Conservation (phyloP, 2,329 filamentous ascomycete species). For the Eutypella sp. region DNA sequence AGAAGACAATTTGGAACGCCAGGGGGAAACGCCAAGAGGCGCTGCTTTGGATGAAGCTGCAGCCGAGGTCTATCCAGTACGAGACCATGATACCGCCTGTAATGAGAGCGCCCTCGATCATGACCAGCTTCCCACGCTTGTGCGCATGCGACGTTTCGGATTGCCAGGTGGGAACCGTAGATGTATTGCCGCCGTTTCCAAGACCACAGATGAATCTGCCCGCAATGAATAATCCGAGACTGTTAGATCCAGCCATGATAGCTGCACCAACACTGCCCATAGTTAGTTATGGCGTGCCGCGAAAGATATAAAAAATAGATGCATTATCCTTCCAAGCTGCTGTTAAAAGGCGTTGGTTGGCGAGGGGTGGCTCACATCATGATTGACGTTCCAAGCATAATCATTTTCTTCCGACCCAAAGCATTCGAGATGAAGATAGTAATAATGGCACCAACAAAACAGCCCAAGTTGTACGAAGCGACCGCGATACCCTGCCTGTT, state of each 20-base stretch:
- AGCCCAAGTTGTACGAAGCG: slow-evolving; percentile 55
- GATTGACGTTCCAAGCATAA: slow-evolving; percentile 51
- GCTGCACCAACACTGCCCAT: slow-evolving; percentile 42
- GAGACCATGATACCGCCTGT: slow-evolving; percentile 52
- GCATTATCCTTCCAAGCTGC: too few relatives aligned
- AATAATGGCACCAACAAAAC: slow-evolving; percentile 46
- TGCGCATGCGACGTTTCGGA: slow-evolving; percentile 54
- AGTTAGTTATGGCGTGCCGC: neutral
- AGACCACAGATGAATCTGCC: slow-evolving; percentile 44
- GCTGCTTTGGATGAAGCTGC: slow-evolving; percentile 46
- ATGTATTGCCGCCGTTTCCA: slow-evolving; percentile 37
- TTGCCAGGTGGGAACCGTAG: slow-evolving; percentile 55
- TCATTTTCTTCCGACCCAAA: slow-evolving; percentile 52
- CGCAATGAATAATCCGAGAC: slow-evolving; percentile 50
- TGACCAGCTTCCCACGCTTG: slow-evolving; percentile 55
- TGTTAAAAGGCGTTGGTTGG: neutral
- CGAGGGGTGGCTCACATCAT: slow-evolving; percentile 36
- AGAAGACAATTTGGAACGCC: slow-evolving; percentile 53
- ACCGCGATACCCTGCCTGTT: slow-evolving; percentile 50
- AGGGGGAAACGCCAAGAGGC: slow-evolving; percentile 58
- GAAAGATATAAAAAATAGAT: too few relatives aligned
- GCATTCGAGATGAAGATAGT: slow-evolving; percentile 48
- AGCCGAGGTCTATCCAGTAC: slow-evolving; percentile 58
- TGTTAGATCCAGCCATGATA: slow-evolving; percentile 34
- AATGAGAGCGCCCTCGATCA: slow-evolving; percentile 56